Evolutionary conservation across 495 filamentous ascomycete genomes (phyloP).

Genomic region (Annulohypoxylon stygium): DNA sequence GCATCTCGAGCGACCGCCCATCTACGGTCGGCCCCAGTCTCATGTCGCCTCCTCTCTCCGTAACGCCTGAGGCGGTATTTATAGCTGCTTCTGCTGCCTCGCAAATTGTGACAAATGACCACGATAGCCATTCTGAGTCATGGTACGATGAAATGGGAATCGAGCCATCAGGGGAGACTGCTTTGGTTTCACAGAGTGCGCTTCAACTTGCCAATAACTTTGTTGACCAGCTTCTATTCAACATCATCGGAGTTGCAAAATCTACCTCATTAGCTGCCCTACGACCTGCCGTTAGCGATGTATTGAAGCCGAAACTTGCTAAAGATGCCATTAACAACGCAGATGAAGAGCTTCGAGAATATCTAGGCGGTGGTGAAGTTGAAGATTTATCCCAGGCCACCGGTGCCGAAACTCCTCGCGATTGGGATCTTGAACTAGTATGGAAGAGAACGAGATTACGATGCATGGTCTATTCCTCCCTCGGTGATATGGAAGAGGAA

Average conservation of each 20-base stretch:
- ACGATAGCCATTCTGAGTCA: constrained; percentile 76
- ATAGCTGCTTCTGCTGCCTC: constrained; percentile 90
- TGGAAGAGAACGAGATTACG: constrained; percentile 93
- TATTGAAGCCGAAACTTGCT: constrained; percentile 89
- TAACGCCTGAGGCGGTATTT: constrained; percentile 85
- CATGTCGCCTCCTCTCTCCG: constrained; percentile 72
- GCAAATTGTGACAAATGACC: constrained; percentile 90
- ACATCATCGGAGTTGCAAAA: constrained; percentile 81
- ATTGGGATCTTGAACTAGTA: constrained; percentile 87
- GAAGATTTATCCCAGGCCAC: constrained; percentile 72
- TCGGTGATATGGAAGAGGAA: constrained; percentile 97
- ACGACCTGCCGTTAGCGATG: constrained; percentile 85
- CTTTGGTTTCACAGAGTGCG: constrained; percentile 80
- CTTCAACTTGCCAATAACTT: constrained; percentile 89
- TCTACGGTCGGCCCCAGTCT: constrained; percentile 64
- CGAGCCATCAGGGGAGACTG: constrained; percentile 72
- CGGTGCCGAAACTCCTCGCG: constrained; percentile 63
- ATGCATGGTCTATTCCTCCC: constrained; percentile 97
- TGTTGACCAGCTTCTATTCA: constrained; percentile 92
- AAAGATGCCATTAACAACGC: constrained; percentile 88
- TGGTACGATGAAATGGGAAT: constrained; percentile 74
- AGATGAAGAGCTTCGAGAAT: constrained; percentile 91
- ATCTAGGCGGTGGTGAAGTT: constrained; percentile 82
- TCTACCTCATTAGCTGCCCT: constrained; percentile 84
- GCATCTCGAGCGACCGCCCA: constrained; percentile 68